Percentiles rank a stretch among this genome's conserved stretches.
Evolutionary conservation across 306 rosid species (phyloP).

Genomic region (Trichosanthes cucumerina): DNA sequence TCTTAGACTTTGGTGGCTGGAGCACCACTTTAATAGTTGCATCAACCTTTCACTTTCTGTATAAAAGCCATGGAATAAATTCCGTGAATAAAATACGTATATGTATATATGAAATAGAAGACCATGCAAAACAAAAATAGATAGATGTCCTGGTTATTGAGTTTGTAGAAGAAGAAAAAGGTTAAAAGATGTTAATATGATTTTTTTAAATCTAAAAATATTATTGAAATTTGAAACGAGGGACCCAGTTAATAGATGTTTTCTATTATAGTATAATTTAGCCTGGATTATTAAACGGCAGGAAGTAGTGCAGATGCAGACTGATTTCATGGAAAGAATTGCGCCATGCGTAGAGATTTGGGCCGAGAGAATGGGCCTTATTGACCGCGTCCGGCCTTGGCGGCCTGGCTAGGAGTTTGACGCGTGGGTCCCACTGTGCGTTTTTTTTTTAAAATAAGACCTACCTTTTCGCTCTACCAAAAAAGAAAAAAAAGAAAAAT

Average conservation of each 20-base stretch:
- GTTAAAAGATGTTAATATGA: too few species aligned
- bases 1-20: constrained; percentile 80
- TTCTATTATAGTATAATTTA: too few species aligned
- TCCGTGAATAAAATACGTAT: background rate
- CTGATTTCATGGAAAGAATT: too few species aligned
- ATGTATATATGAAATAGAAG: background rate
- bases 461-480: background rate
- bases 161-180: too few species aligned
- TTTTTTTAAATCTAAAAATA: too few species aligned
- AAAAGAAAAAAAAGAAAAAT: background rate
- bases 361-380: background rate
- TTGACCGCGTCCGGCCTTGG: background rate
- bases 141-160: background rate
- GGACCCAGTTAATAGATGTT: too few species aligned
- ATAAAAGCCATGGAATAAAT: constrained; percentile 7
- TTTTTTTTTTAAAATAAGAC: background rate
- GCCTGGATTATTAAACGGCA: too few species aligned
- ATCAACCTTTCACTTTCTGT: constrained; percentile 86
- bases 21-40: constrained; percentile 93
- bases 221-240: too few species aligned
- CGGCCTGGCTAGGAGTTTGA: background rate
- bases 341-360: too few species aligned
- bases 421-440: background rate
- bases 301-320: too few species aligned
- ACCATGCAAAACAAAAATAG: background rate